Conservation (phyloP, 345 rosid genomes). For the Brassica rapa region DNA sequence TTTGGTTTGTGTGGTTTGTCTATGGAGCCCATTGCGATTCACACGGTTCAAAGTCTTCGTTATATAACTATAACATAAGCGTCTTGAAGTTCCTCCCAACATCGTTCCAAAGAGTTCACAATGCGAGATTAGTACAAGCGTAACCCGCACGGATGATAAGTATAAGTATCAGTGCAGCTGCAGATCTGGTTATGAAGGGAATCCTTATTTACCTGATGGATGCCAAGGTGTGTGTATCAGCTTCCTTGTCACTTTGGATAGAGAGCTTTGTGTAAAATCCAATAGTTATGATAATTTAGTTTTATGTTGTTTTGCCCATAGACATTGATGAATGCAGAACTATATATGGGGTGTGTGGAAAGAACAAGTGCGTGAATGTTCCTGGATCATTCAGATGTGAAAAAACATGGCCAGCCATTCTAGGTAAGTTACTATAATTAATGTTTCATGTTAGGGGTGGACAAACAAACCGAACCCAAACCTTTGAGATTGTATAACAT, state of each 20-base stretch:
- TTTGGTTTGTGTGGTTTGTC: not conserved
- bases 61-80: not conserved
- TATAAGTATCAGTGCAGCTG: conserved; percentile 36
- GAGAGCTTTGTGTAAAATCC: not conserved
- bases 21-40: not conserved
- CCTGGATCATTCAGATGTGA: conserved; percentile 24
- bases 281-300: too few relatives aligned
- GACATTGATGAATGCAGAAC: conserved; percentile 27
- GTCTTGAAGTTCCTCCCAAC: not conserved
- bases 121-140: not conserved
- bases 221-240: conserved; percentile 32
- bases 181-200: conserved; percentile 40
- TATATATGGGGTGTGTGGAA: not conserved
- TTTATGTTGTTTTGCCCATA: not conserved
- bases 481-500: too few relatives aligned
- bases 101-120: not conserved
- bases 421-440: not conserved
- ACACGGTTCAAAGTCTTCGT: not conserved
- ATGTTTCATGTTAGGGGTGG: not conserved
- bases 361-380: conserved; percentile 1
- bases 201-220: conserved; percentile 39
- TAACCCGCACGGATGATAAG: not conserved
- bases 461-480: not conserved
- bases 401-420: conserved; percentile 26
- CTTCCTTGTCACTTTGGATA: not conserved